Conservation (phyloP, 139 green algal genomes). For the Chara braunii region DNA sequence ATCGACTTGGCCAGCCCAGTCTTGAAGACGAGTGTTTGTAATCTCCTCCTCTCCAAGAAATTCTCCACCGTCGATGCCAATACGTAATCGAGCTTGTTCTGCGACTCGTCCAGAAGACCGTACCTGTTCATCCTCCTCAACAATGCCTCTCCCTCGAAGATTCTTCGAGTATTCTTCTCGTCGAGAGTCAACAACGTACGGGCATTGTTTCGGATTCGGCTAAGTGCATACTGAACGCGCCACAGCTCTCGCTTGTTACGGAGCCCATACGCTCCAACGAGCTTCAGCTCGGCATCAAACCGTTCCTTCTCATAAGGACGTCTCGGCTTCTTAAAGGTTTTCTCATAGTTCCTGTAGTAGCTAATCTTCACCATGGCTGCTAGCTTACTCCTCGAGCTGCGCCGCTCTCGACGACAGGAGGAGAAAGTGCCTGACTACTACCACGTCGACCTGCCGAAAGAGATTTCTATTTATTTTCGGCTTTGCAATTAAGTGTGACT, state of each 20-base stretch:
- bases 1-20: slow-evolving; percentile 96
- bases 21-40: slow-evolving; percentile 99
- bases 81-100: slow-evolving; percentile 99
- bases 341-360: too few species aligned
- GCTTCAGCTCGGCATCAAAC: slow-evolving; percentile 95
- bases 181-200: slow-evolving; percentile 91
- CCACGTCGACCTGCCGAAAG: too few species aligned
- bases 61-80: slow-evolving; percentile 80
- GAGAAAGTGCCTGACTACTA: too few species aligned
- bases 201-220: slow-evolving; percentile 84
- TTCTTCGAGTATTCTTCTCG: slow-evolving; percentile 87
- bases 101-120: slow-evolving; percentile 77
- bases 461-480: too few species aligned
- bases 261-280: slow-evolving; percentile 98
- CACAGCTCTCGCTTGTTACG: slow-evolving; percentile 99
- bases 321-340: slow-evolving; percentile 98
- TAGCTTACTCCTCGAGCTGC: too few species aligned
- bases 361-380: too few species aligned
- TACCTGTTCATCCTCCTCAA: slow-evolving; percentile 89
- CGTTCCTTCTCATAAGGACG: slow-evolving; percentile 99
- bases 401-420: too few species aligned
- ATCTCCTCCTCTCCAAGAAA: slow-evolving; percentile 78
- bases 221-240: slow-evolving; percentile 86
- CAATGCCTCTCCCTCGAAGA: slow-evolving; percentile 90
- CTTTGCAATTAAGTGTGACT: too few species aligned